Percentiles rank a stretch among this genome's conserved stretches.
These are phyloP conservation scores for Ceratobasidium sp. DNA, from an alignment of 1,284 basidiomycete species.

Conservation along the genomic window DNA sequence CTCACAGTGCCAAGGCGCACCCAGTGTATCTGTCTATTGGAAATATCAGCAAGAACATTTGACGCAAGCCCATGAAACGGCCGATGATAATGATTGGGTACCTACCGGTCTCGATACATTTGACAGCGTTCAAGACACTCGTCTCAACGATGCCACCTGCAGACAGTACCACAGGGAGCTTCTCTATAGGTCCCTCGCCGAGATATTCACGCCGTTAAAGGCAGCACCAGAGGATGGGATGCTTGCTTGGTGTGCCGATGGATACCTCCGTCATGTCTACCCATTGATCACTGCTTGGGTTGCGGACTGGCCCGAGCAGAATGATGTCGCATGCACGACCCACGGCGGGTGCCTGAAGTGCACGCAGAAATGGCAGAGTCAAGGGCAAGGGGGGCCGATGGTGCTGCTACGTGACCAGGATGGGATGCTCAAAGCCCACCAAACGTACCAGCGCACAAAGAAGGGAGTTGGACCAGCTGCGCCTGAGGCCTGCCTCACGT, in stretches of 20 bases:
- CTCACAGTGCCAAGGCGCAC: not conserved
- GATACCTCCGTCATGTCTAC: conserved; percentile 29
- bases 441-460: not conserved
- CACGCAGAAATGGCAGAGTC: not conserved
- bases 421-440: too few species aligned
- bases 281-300: conserved; percentile 33
- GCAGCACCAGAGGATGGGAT: conserved; percentile 2
- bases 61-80: conserved; percentile 27
- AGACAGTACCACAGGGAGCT: not conserved
- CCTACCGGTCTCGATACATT: conserved; percentile 24
- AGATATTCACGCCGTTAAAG: conserved; percentile 27
- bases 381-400: too few species aligned
- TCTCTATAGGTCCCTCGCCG: conserved; percentile 41
- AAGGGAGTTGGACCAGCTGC: not conserved
- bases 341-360: conserved; percentile 8
- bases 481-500: too few species aligned
- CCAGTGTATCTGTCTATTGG: too few species aligned
- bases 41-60: conserved; percentile 30
- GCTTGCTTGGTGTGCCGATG: conserved; percentile 20
- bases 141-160: not conserved
- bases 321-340: conserved; percentile 2
- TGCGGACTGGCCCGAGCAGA: conserved; percentile 25
- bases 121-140: not conserved
- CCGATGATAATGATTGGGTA: conserved; percentile 30
- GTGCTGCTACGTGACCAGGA: too few species aligned